Evolutionary conservation across 2,329 filamentous ascomycete species (phyloP).

Genomic region (Calycina herbarum): DNA sequence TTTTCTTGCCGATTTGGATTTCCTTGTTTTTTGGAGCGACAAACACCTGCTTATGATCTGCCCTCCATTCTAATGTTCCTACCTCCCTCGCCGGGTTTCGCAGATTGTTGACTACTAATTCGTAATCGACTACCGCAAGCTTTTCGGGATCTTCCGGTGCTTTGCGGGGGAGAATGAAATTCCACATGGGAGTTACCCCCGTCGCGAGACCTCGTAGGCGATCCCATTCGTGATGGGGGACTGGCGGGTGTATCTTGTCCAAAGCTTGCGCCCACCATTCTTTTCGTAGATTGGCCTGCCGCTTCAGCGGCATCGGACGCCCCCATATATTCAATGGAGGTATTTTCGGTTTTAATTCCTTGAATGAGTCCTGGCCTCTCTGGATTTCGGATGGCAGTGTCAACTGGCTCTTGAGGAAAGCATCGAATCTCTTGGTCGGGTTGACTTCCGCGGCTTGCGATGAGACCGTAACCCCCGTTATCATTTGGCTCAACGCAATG

Average conservation of each 20-base stretch:
- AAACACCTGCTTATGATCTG: not conserved
- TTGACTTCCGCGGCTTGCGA: not conserved
- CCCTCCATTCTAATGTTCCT: conserved; percentile 16
- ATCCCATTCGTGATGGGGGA: conserved; percentile 57
- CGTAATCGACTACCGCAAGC: not conserved
- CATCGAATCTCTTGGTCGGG: conserved; percentile 22
- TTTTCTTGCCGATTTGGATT: not conserved
- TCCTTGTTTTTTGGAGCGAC: not conserved
- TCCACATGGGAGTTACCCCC: conserved; percentile 33
- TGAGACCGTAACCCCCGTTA: not conserved
- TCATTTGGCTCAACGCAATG: conserved; percentile 28
- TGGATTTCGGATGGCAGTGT: conserved; percentile 15
- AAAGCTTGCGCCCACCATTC: conserved; percentile 50
- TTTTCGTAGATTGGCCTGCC: conserved; percentile 45
- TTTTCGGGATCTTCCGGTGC: not conserved
- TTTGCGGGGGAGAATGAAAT: conserved; percentile 27
- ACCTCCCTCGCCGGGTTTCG: conserved; percentile 8
- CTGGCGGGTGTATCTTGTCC: conserved; percentile 53
- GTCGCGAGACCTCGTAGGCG: conserved; percentile 48
- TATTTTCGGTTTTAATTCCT: conserved; percentile 38
- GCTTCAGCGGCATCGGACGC: conserved; percentile 42
- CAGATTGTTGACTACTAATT: conserved; percentile 8
- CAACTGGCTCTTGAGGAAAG: conserved; percentile 31
- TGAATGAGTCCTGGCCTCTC: not conserved
- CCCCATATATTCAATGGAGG: conserved; percentile 53